phyloP scores from a whole-genome alignment of 768 basidiomycete species.

The Tulasnella sp. region DNA sequence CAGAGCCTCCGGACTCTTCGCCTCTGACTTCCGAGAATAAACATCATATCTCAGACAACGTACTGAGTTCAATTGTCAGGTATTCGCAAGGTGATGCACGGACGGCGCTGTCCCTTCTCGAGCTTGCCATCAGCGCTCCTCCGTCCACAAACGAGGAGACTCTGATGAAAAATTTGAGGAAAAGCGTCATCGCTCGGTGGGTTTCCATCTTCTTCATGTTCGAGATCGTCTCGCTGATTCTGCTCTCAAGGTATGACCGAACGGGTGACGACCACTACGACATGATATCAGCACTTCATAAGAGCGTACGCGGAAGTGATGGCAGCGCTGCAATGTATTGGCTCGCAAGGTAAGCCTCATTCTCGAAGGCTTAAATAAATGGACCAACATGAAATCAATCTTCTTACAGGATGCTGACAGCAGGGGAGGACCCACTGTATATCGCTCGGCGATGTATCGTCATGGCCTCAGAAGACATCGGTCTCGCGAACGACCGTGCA shows the following conservation, averaged over 20 bases:
- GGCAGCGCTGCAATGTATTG: constrained; percentile 76
- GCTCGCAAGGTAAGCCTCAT: constrained; percentile 43
- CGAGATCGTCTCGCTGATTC: background rate
- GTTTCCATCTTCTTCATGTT: background rate
- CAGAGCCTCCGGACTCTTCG: background rate
- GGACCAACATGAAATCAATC: background rate
- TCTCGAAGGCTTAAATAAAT: background rate
- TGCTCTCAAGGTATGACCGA: constrained; percentile 42
- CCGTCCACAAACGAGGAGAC: constrained; percentile 32
- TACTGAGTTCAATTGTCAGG: constrained; percentile 40
- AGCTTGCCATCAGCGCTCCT: constrained; percentile 46
- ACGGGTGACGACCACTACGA: constrained; percentile 68
- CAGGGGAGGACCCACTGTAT: constrained; percentile 72
- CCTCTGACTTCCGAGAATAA: background rate
- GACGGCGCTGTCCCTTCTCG: constrained; percentile 64
- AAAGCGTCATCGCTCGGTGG: constrained; percentile 40
- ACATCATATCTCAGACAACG: constrained; percentile 31
- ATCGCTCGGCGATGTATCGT: constrained; percentile 64
- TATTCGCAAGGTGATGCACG: constrained; percentile 61
- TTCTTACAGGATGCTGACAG: constrained; percentile 49
- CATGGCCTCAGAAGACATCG: constrained; percentile 78
- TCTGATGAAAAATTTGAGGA: constrained; percentile 46
- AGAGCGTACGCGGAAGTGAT: constrained; percentile 67
- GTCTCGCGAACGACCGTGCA: constrained; percentile 65
- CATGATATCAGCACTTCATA: constrained; percentile 77